A percentile compares a stretch with the other conserved stretches of the same genome.
phyloP scores from a whole-genome alignment of 2,329 filamentous ascomycete species.

The Polytolypa hystricis region DNA sequence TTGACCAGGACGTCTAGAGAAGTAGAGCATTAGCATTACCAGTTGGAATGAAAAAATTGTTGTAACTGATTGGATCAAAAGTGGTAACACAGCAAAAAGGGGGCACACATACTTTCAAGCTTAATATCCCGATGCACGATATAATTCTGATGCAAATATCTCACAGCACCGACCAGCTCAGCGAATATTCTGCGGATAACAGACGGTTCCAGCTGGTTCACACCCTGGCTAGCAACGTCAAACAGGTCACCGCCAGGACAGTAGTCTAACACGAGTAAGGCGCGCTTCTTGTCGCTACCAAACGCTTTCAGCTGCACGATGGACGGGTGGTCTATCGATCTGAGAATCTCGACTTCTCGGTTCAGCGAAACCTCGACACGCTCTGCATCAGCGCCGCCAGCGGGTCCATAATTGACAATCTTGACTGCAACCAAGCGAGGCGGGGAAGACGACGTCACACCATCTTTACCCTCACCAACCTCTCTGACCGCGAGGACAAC shows the following conservation, averaged over 20 bases:
- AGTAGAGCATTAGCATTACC: constrained; percentile 11
- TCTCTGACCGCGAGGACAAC: constrained; percentile 85
- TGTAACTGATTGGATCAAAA: no score
- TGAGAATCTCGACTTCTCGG: constrained; percentile 89
- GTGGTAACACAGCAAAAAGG: no score
- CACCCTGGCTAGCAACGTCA: constrained; percentile 69
- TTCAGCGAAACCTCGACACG: constrained; percentile 88
- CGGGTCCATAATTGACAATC: constrained; percentile 87
- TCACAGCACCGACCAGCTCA: constrained; percentile 74
- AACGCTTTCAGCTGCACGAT: constrained; percentile 86
- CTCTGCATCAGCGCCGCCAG: constrained; percentile 84
- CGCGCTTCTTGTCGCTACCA: constrained; percentile 69
- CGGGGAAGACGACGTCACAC: constrained; percentile 8
- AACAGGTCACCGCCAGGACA: constrained; percentile 92
- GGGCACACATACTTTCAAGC: constrained; percentile 69
- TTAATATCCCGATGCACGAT: constrained; percentile 98
- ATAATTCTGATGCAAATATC: constrained; percentile 70
- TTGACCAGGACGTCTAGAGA: constrained; percentile 78
- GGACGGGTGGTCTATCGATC: constrained; percentile 75
- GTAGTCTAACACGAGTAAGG: constrained; percentile 78
- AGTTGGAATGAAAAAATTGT: constrained; percentile 4
- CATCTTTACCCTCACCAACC: constrained; percentile 36
- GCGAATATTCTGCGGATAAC: constrained; percentile 71
- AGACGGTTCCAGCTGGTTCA: constrained; percentile 43
- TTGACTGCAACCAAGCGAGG: constrained; percentile 82